phyloP scores from a whole-genome alignment of 2,329 filamentous ascomycete species.

The Pestalotiopsis sp. region DNA sequence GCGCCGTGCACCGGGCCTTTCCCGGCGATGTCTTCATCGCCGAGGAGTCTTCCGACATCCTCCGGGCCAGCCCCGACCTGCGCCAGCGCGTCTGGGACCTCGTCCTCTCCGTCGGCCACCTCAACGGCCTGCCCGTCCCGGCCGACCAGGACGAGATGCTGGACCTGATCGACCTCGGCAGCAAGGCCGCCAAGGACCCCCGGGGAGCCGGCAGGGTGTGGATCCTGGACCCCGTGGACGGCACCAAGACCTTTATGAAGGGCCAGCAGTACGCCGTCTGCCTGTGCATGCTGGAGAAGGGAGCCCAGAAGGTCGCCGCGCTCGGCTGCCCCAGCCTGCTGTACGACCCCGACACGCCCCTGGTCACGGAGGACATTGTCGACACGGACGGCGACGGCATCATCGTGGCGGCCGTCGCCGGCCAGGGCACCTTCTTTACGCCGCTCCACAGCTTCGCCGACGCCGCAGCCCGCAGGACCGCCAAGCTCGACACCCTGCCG shows the following conservation, averaged over 20 bases:
- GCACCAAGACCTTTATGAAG: constrained; percentile 62
- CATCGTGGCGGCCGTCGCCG: constrained; percentile 29
- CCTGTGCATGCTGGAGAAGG: constrained; percentile 59
- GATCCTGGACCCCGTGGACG: constrained; percentile 68
- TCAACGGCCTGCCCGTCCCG: constrained; percentile 34
- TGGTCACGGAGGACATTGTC: constrained; percentile 39
- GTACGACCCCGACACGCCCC: constrained; percentile 35
- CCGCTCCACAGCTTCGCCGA: constrained; percentile 2
- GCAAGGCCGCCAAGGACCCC: constrained; percentile 32
- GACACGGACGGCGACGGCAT: constrained; percentile 47
- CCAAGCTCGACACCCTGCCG: neutral
- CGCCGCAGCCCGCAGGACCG: neutral
- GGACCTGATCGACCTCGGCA: constrained; percentile 62
- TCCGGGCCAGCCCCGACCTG: constrained; percentile 51
- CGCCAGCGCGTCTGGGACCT: constrained; percentile 58
- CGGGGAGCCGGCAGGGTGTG: constrained; percentile 48
- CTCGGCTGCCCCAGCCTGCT: constrained; percentile 64
- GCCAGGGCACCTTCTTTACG: neutral
- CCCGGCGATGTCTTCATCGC: constrained; percentile 61
- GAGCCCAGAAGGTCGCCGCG: constrained; percentile 59
- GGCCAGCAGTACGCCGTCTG: constrained; percentile 67
- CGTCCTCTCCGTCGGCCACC: constrained; percentile 45
- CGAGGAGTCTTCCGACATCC: constrained; percentile 59
- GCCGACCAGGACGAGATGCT: constrained; percentile 53
- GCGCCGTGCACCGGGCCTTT: constrained; percentile 54